phyloP scores from a whole-genome alignment of 2,329 filamentous ascomycete genomes.

The Metarhizium album region DNA sequence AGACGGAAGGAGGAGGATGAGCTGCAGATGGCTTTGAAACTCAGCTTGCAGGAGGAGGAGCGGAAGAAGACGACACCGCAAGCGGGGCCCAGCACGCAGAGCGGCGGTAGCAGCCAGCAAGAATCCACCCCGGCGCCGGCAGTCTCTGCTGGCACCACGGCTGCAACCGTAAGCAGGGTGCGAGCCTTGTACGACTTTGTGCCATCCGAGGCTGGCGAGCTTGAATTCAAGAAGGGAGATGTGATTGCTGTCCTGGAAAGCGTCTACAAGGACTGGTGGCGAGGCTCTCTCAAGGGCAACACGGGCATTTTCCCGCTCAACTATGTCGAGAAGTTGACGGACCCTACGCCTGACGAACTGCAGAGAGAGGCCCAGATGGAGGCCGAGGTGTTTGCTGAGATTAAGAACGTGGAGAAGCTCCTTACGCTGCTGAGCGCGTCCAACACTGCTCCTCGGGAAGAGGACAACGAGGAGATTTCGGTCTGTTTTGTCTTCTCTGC shows the following conservation, averaged over 20 bases:
- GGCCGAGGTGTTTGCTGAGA: slow-evolving; percentile 53
- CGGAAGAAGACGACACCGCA: slow-evolving; percentile 40
- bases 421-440: slow-evolving; percentile 85
- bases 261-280: slow-evolving; percentile 99
- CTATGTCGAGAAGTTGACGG: slow-evolving; percentile 94
- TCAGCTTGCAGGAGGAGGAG: slow-evolving; percentile 84
- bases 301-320: slow-evolving; percentile 97
- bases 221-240: slow-evolving; percentile 94
- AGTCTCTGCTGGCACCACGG: slow-evolving; percentile 75
- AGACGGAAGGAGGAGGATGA: slow-evolving; percentile 95
- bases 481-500: slow-evolving; percentile 32
- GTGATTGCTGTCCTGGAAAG: slow-evolving; percentile 95
- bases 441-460: slow-evolving; percentile 65
- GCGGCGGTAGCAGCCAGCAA: slow-evolving; percentile 28
- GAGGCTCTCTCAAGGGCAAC: slow-evolving; percentile 84
- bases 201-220: slow-evolving; percentile 84
- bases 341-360: slow-evolving; percentile 88
- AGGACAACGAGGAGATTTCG: slow-evolving; percentile 96
- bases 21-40: slow-evolving; percentile 85
- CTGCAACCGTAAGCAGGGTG: slow-evolving; percentile 90
- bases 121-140: slow-evolving; percentile 35
- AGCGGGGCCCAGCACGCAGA: slow-evolving; percentile 19
- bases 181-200: slow-evolving; percentile 90
- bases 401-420: slow-evolving; percentile 56
- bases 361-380: slow-evolving; percentile 97